These are phyloP conservation scores for Ustilago hordei DNA, from an alignment of 1,284 basidiomycete genomes.

Conservation along the genomic window DNA sequence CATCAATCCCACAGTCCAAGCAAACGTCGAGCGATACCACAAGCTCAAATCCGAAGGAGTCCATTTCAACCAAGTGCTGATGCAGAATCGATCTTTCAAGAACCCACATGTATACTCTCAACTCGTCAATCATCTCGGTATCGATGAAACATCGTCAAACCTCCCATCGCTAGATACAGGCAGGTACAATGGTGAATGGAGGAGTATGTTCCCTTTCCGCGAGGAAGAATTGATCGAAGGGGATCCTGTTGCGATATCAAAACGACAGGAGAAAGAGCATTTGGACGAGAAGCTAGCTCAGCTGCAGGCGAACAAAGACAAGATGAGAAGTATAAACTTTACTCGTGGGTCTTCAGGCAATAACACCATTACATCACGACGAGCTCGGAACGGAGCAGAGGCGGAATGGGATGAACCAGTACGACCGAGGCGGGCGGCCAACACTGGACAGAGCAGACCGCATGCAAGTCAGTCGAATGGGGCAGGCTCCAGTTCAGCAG, in stretches of 20 bases:
- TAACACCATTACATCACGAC: neutral
- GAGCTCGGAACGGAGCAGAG: neutral
- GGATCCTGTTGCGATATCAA: slow-evolving; percentile 18
- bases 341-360: neutral
- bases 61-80: slow-evolving; percentile 93
- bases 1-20: slow-evolving; percentile 20
- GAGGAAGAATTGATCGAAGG: slow-evolving; percentile 17
- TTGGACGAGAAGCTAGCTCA: neutral
- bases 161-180: slow-evolving; percentile 23
- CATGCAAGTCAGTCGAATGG: neutral
- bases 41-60: slow-evolving; percentile 75
- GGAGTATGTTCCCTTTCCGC: slow-evolving; percentile 17
- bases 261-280: neutral
- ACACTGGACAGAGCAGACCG: neutral
- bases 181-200: slow-evolving; percentile 7
- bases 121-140: slow-evolving; percentile 88
- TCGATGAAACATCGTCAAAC: slow-evolving; percentile 77
- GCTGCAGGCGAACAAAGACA: slow-evolving; percentile 3
- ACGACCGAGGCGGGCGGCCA: neutral
- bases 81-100: slow-evolving; percentile 87
- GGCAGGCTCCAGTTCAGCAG: neutral
- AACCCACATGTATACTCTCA: slow-evolving; percentile 94
- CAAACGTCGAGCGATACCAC: slow-evolving; percentile 80
- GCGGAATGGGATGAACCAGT: neutral
- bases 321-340: slow-evolving; percentile 7